Conservation (phyloP, 495 filamentous ascomycete species). For the Aspergillus kassunensis region DNA sequence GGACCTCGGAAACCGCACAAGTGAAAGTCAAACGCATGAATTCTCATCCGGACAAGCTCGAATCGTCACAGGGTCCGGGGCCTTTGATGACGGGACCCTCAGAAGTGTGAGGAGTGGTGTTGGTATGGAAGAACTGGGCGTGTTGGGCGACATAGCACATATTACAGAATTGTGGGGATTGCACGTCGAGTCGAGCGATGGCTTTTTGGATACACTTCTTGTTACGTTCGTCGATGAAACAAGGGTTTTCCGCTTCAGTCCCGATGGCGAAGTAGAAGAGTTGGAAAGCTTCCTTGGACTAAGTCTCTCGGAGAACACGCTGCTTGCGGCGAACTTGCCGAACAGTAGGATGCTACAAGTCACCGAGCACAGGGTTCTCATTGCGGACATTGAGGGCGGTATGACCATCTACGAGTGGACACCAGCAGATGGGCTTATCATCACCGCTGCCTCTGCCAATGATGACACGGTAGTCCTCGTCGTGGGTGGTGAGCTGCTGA, state of each 20-base stretch:
- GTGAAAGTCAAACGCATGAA: conserved; percentile 75
- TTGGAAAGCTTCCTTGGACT: conserved; percentile 69
- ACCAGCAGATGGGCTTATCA: conserved; percentile 51
- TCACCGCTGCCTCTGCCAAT: conserved; percentile 78
- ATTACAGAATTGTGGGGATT: conserved; percentile 68
- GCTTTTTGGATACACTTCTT: conserved; percentile 63
- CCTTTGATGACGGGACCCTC: conserved; percentile 78
- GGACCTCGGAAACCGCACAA: conserved; percentile 83
- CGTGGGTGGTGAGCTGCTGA: conserved; percentile 61
- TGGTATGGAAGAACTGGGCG: conserved; percentile 81
- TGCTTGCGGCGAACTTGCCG: conserved; percentile 62
- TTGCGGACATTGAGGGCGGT: conserved; percentile 67
- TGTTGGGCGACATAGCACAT: conserved; percentile 74
- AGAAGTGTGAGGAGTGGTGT: conserved; percentile 90
- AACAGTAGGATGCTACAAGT: conserved; percentile 70
- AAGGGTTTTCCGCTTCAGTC: conserved; percentile 71
- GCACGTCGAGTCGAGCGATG: conserved; percentile 42
- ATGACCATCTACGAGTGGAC: conserved; percentile 67
- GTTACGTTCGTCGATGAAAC: conserved; percentile 84
- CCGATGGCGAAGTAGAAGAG: conserved; percentile 80
- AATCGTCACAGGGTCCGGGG: conserved; percentile 88
- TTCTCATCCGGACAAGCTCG: conserved; percentile 93
- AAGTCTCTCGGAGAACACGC: conserved; percentile 63
- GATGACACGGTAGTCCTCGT: conserved; percentile 65
- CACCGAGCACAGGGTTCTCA: conserved; percentile 56